These are phyloP conservation scores for Carallia brachiata DNA, from an alignment of 345 rosid species.

Conservation along the genomic window DNA sequence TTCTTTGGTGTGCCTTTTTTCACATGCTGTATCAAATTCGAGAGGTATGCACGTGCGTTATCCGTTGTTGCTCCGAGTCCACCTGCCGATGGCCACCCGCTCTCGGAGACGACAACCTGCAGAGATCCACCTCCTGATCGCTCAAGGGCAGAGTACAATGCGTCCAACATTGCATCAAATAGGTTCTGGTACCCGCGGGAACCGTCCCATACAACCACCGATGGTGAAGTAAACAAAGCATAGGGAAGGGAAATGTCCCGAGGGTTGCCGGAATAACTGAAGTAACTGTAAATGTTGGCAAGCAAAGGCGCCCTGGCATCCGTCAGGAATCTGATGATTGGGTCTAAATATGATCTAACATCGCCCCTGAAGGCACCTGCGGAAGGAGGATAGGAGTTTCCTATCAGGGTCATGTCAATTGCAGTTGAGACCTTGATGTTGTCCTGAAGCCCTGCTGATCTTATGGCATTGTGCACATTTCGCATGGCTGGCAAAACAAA, in stretches of 20 bases:
- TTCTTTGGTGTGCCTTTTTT: conserved; percentile 37
- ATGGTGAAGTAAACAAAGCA: conserved; percentile 32
- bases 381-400: conserved; percentile 40
- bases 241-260: conserved; percentile 30
- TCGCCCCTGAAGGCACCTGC: conserved; percentile 36
- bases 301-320: conserved; percentile 22
- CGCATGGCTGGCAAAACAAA: conserved; percentile 36
- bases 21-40: conserved; percentile 33
- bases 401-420: conserved; percentile 36
- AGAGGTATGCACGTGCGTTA: conserved; percentile 26
- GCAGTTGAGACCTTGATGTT: conserved; percentile 44
- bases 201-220: conserved; percentile 28
- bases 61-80: conserved; percentile 16
- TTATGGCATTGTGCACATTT: conserved; percentile 32
- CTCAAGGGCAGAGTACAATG: conserved; percentile 35
- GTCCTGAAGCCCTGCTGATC: conserved; percentile 32
- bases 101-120: conserved; percentile 40
- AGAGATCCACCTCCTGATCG: conserved; percentile 22
- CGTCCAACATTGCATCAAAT: conserved; percentile 40
- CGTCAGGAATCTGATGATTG: conserved; percentile 27
- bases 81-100: conserved; percentile 43
- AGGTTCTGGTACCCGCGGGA: conserved; percentile 31
- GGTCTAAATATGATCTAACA: conserved; percentile 26
- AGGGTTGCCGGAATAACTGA: conserved; percentile 32
- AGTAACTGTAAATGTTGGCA: conserved; percentile 40